Evolutionary conservation across 2,329 filamentous ascomycete genomes (phyloP), one percentile per base, ranked within the genome.

Genomic region (Cladosporium sp.): DNA sequence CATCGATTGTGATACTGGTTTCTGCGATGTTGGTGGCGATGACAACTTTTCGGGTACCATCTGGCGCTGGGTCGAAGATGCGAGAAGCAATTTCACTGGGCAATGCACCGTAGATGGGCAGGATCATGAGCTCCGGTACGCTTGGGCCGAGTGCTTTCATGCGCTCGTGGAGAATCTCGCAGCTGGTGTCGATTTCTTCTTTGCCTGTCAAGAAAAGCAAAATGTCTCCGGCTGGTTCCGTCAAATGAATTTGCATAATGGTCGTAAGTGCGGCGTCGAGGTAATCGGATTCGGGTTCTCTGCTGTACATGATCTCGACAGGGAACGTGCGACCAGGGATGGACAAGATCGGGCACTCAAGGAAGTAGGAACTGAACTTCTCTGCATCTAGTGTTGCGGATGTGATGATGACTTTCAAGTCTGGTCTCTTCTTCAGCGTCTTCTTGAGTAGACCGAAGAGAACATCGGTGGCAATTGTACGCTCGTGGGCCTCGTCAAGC

Each of bases 1-100:
- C 91, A 75, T 99, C 95, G 69, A 99, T 98, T 0, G 95, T 99
- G 74, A 99, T 95, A 63, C 92, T 97, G 0, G 95, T 99, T 76
- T 99, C 95, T 0, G 95, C 95, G 74, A 99, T 99, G 72, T 99
- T 99, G 39, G 95, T 99, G 2, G 95, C 95, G 75, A 99, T 96
- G 66, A 99, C 92, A 1, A 98, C 93, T 78, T 99, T 99, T 64
- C 95, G 86, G 63, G 87, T 88, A 18, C 94, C 94, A 0, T 89
- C 84, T 0, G 94, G 92, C 0, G 95, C 91, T 2, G 94, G 93
- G 32, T 99, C 95, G 75, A 99, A 99, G 68, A 99, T 97, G 65
- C 87, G 87, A 72, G 90, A 95, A 75, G 97, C 94, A 83, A 96
- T 93, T 77, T 99, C 96, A 67, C 89, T 93, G 0, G 95, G 95